A percentile compares a stretch with the other conserved stretches of the same genome.
Conservation (phyloP, 2,329 filamentous ascomycete species). For the Acrocalymma vagum region DNA sequence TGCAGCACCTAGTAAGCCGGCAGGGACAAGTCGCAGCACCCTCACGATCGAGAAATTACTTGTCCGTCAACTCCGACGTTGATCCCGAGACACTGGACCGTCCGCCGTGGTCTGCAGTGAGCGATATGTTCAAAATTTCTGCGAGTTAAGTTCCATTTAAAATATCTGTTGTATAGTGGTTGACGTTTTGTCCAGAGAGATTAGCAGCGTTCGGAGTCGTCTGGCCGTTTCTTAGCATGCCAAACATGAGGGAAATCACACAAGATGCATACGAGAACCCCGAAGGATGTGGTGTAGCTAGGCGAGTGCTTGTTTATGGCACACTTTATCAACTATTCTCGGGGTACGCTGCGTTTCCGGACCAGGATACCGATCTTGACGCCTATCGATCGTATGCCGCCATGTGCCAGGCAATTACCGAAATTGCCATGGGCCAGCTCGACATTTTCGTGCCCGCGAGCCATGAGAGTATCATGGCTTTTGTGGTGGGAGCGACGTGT, state of each 20-base stretch:
- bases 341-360: constrained; percentile 20
- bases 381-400: constrained; percentile 1
- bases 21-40: constrained; percentile 17
- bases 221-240: constrained; percentile 24
- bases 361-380: constrained; percentile 7
- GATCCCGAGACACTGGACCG: constrained; percentile 22
- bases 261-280: constrained; percentile 17
- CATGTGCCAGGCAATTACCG: constrained; percentile 49
- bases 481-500: constrained; percentile 28
- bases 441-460: constrained; percentile 28
- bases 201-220: constrained; percentile 26
- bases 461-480: constrained; percentile 33
- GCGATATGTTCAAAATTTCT: constrained; percentile 26
- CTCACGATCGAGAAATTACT: constrained; percentile 5
- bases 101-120: constrained; percentile 27
- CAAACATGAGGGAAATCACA: constrained; percentile 14
- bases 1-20: constrained; percentile 30
- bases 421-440: constrained; percentile 34
- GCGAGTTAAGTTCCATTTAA: constrained; percentile 27
- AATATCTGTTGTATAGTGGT: not conserved
- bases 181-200: constrained; percentile 1
- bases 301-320: constrained; percentile 23
- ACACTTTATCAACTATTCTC: constrained; percentile 25
- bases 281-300: constrained; percentile 9
- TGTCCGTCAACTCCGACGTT: constrained; percentile 18